Conservation (phyloP, 495 filamentous ascomycete species). For the Aspergillus panamensis region DNA sequence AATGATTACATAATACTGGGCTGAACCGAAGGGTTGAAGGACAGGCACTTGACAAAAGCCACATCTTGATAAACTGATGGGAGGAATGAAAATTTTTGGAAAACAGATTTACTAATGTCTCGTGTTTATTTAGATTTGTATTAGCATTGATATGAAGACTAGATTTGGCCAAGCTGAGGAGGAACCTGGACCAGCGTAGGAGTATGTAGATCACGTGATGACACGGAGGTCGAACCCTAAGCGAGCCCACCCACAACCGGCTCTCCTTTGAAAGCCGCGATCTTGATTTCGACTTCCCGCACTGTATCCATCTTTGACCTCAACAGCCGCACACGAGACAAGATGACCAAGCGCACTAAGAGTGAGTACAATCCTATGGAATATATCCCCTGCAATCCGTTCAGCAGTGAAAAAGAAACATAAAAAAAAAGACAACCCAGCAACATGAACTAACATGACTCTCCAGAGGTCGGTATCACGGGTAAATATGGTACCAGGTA, state of each 20-base stretch:
- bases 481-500: constrained; percentile 71
- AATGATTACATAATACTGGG: too few species aligned
- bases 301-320: constrained; percentile 45
- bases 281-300: constrained; percentile 42
- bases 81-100: too few species aligned
- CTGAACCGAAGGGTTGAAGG: too few species aligned
- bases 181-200: too few species aligned
- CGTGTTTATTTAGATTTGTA: too few species aligned
- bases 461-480: constrained; percentile 77
- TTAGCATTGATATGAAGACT: too few species aligned
- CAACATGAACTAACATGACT: constrained; percentile 32
- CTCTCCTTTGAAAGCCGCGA: constrained; percentile 32
- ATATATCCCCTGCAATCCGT: neutral
- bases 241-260: constrained; percentile 50
- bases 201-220: constrained; percentile 21
- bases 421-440: constrained; percentile 4
- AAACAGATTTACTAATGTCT: too few species aligned
- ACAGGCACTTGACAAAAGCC: too few species aligned
- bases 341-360: constrained; percentile 97
- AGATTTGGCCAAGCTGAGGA: too few species aligned
- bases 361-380: constrained; percentile 45
- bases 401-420: constrained; percentile 6
- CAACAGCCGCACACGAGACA: constrained; percentile 47
- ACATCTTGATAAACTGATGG: too few species aligned
- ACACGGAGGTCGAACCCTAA: constrained; percentile 38